Evolutionary conservation across 768 basidiomycete species (phyloP), one percentile per base, ranked within the genome.

Genomic region (Clitopilus passeckerianus): DNA sequence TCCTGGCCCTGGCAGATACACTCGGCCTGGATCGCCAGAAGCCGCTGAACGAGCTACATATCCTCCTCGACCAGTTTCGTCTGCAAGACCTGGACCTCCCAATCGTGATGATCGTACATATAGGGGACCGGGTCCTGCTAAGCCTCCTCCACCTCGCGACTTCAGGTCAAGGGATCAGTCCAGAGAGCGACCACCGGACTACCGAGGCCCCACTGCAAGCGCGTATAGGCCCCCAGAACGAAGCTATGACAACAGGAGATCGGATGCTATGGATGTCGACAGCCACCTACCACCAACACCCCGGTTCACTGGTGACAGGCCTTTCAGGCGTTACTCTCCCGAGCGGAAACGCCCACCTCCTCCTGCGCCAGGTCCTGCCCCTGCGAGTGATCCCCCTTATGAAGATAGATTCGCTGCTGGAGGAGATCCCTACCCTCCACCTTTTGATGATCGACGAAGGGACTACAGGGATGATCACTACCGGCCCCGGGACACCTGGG

Each of bases 241-340:
- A 41, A 72, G 75, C 63, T 71, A 72, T 46, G 53, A 63, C 61
- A 76, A 76, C 57, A 72, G 74, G 59, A 70, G 77, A 59, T 72
- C 70, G 59, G 74, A 76, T 44, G 44, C 69, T 37, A 64, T 74
- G 59, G 74, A 75, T 54, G 62, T 75, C 41, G 74, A 76, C 58
- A 43, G 63, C 16, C 68, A 72, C 34, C 56, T 33, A 12, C 30
- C 65, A 34, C 59, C 70, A 4, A 74, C 78, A 4, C 78, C 73
- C 54, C 68, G 70, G 30, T 77, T 77, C 18, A 59, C 69, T n/a
- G 69, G 65, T 54, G 60, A 55, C 53, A 63, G 75, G 60, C 69
- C 65, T 44, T 70, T 72, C 27, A 75, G 6, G 76, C 76, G 18
- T 24, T 68, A 72, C 33, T 65, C 71, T 55, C 59, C 70, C 43